Conservation (phyloP, 1,139 yeast genomes). For the Geotrichum aggregatum region DNA sequence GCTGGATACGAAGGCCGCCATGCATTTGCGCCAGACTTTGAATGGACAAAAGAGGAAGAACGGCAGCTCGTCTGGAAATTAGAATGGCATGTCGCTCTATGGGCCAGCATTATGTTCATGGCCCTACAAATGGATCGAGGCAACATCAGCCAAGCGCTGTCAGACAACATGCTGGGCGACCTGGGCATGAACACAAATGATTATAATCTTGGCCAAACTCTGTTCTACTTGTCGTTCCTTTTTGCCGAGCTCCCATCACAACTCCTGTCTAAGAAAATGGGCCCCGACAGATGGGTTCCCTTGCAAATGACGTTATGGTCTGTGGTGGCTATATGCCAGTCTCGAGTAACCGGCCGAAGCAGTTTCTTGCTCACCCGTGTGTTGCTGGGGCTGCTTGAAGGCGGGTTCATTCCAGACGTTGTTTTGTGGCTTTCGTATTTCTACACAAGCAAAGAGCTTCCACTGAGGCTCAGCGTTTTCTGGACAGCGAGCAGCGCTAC, state of each 20-base stretch:
- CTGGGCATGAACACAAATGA: constrained; percentile 47
- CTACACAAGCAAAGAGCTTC: constrained; percentile 48
- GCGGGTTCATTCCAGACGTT: constrained; percentile 54
- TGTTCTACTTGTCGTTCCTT: constrained; percentile 46
- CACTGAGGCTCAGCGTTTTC: constrained; percentile 49
- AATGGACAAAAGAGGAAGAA: constrained; percentile 50
- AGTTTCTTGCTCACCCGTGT: constrained; percentile 45
- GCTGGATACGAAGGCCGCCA: constrained; percentile 46
- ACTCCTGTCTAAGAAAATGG: constrained; percentile 48
- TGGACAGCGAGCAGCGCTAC: constrained; percentile 40
- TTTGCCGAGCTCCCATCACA: constrained; percentile 54
- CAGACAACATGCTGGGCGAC: constrained; percentile 49
- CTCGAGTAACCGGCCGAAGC: constrained; percentile 39
- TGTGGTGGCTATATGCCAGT: constrained; percentile 47
- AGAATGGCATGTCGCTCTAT: constrained; percentile 45
- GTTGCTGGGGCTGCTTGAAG: constrained; percentile 48
- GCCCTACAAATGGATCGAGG: constrained; percentile 52
- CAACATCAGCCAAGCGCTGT: constrained; percentile 49
- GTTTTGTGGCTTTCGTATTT: constrained; percentile 53
- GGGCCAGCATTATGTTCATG: constrained; percentile 49
- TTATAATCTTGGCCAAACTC: constrained; percentile 48
- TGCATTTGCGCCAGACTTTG: constrained; percentile 46
- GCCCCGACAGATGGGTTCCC: constrained; percentile 56
- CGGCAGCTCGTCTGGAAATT: constrained; percentile 40
- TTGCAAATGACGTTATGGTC: constrained; percentile 51